Base-by-base conservation (phyloP, 495 filamentous ascomycete genomes). In the Articulospora tetracladia region DNA sequence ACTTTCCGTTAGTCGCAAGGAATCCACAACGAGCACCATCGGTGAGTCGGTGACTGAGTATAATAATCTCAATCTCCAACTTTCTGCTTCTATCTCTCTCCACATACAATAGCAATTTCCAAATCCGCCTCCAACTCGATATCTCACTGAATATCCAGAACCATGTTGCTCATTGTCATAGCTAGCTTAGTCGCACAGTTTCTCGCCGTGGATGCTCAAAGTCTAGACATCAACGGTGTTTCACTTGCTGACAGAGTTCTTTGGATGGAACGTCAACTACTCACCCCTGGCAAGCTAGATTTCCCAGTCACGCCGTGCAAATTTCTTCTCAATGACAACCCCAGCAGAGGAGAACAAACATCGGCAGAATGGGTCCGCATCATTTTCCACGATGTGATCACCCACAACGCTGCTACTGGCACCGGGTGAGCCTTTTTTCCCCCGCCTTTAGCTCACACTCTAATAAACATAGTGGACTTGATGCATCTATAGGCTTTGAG, bases 281-380 rank as follows among this genome's bases (percentile, higher is more conserved):
- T 57, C n/a, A 41, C 32, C 1, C 54, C 54, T 0, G 23, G 23
- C 8, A 46, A 30, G 24, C 22, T 57, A 11, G 20, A 57, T 25
- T 46, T 27, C 19, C 36, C 23, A 24, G 54, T 57, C 20, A 47
- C 7, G 15, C 54, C 34, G 6, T 57, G 54, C 54, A 44, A 47
- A 6, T 57, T 57, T 34, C 32, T 44, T 10, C 7, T 57, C 11
- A 44, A 46, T 26, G 34, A 15, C 25, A 32, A 32, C 25, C 13
- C 19, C 1, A 24, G 48, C 11, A 17, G 20, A 28, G 66, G 65
- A 28, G 34, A 63, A 22, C 57, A 63, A 25, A 60, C 73, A 8
- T 66, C 76, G 3, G 74, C 77, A 11, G 73, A 79, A 69, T 79
- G 75, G 74, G 64, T 78, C 22, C 64, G 76, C 28, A 75, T 70